These are phyloP conservation scores for Fusarium albosuccineum DNA, from an alignment of 2,329 filamentous ascomycete species.

Conservation along the genomic window DNA sequence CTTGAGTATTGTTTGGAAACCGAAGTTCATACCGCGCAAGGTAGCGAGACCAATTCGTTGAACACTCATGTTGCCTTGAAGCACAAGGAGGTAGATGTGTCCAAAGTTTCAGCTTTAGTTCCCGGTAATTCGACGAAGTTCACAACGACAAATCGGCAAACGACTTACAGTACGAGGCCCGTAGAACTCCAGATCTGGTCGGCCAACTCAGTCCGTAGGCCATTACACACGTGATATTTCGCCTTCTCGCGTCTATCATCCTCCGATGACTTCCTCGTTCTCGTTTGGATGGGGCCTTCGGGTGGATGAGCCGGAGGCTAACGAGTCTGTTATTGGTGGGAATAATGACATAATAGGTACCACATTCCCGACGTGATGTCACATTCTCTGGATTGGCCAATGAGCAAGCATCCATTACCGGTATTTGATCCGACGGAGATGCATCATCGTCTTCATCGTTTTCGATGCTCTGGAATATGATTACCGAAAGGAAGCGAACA, in stretches of 20 bases:
- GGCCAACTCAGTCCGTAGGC: too few relatives aligned
- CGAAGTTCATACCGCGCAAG: not conserved
- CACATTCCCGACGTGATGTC: not conserved
- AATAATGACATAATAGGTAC: not conserved
- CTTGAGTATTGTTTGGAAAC: too few relatives aligned
- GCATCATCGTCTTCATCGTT: too few relatives aligned
- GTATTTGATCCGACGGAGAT: not conserved
- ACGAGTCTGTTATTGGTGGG: not conserved
- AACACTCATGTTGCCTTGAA: slow-evolving; percentile 5
- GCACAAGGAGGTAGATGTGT: not conserved
- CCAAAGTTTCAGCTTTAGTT: too few relatives aligned
- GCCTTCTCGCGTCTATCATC: not conserved
- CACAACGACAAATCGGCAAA: too few relatives aligned
- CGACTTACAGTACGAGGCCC: not conserved
- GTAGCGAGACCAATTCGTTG: not conserved
- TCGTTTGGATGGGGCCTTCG: slow-evolving; percentile 1
- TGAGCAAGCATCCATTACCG: not conserved
- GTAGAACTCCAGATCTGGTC: not conserved
- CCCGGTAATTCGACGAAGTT: too few relatives aligned
- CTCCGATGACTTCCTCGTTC: not conserved
- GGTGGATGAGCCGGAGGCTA: too few relatives aligned
- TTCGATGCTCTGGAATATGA: not conserved
- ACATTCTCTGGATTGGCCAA: not conserved
- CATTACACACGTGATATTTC: not conserved
- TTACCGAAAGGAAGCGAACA: not conserved